Evolutionary conservation across 768 basidiomycete genomes (phyloP).

Genomic region (Russula virescens): DNA sequence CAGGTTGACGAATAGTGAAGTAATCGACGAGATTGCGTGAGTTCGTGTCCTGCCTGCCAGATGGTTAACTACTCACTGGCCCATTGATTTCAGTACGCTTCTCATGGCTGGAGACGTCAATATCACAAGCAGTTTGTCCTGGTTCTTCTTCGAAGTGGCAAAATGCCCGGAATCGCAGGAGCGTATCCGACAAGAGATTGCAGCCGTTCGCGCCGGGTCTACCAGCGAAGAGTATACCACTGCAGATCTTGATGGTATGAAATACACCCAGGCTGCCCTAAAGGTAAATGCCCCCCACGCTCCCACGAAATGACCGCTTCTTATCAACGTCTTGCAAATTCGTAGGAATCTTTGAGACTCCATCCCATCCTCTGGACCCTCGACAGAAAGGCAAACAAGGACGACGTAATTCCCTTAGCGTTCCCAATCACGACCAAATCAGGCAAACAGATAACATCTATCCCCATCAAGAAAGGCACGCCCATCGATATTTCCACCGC

Average conservation of each 20-base stretch:
- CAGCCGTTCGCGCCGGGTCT: neutral
- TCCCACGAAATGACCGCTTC: too few relatives aligned
- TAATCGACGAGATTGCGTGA: too few relatives aligned
- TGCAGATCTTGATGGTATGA: conserved; percentile 1
- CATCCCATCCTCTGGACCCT: neutral
- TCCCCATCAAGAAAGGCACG: too few relatives aligned
- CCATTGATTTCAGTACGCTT: neutral
- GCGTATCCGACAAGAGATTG: conserved; percentile 19
- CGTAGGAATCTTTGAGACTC: neutral
- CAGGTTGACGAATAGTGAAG: too few relatives aligned
- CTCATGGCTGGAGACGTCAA: neutral
- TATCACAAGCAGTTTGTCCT: neutral
- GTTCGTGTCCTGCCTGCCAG: too few relatives aligned
- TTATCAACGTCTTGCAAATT: too few relatives aligned
- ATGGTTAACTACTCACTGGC: too few relatives aligned
- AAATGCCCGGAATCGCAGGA: conserved; percentile 1
- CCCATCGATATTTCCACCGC: too few relatives aligned
- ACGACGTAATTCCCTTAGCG: too few relatives aligned
- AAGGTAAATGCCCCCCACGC: neutral
- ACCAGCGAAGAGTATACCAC: neutral
- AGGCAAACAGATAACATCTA: too few relatives aligned
- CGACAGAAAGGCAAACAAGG: too few relatives aligned
- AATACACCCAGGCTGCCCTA: neutral
- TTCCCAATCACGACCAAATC: too few relatives aligned
- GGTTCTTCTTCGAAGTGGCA: neutral